A percentile compares a stretch with the other conserved stretches of the same genome.
Evolutionary conservation across 768 basidiomycete species (phyloP).

Genomic region (Leccinum barrowsii): DNA sequence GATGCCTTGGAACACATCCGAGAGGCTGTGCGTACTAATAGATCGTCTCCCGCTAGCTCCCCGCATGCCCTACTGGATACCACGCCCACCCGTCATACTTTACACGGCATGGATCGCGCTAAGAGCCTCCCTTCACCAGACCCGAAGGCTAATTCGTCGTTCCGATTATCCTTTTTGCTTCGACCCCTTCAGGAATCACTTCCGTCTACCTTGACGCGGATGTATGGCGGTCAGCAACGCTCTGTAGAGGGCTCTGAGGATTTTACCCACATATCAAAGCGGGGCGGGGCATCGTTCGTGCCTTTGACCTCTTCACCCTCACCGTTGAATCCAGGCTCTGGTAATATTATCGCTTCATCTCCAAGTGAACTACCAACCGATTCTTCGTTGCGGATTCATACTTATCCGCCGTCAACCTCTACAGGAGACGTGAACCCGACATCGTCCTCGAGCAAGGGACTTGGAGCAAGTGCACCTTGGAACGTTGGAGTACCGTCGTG

Average conservation of each 20-base stretch:
- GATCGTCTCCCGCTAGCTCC: constrained; percentile 27
- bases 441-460: constrained; percentile 42
- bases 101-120: constrained; percentile 37
- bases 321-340: constrained; percentile 15
- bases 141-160: constrained; percentile 41
- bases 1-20: constrained; percentile 79
- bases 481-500: constrained; percentile 69
- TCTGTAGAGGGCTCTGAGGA: constrained; percentile 48
- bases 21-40: constrained; percentile 62
- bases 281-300: constrained; percentile 53
- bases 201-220: constrained; percentile 36
- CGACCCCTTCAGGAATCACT: constrained; percentile 63
- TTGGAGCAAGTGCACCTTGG: constrained; percentile 41
- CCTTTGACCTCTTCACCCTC: constrained; percentile 48
- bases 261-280: constrained; percentile 68
- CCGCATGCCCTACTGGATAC: constrained; percentile 51
- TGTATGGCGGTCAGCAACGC: constrained; percentile 31
- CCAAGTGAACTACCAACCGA: constrained; percentile 18
- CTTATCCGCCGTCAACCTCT: constrained; percentile 75
- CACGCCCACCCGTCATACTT: constrained; percentile 41
- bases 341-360: constrained; percentile 6
- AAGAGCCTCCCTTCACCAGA: constrained; percentile 36
- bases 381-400: constrained; percentile 49
- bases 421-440: constrained; percentile 42
- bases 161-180: constrained; percentile 62